Percentiles rank a stretch among this genome's conserved stretches.
Conservation (phyloP, 495 filamentous ascomycete genomes). For the Talaromyces liani region DNA sequence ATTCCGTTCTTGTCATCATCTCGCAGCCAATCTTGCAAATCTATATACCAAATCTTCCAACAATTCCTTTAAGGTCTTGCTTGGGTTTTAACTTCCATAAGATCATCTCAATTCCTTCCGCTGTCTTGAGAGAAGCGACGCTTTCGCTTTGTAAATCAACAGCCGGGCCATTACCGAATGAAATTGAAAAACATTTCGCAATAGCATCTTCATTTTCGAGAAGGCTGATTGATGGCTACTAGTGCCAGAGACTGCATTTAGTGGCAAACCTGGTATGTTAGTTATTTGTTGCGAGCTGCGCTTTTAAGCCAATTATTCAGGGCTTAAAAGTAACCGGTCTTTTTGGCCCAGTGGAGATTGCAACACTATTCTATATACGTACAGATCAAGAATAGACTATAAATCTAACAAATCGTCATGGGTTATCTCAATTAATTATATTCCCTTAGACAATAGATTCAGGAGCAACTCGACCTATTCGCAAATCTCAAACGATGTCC, state of each 20-base stretch:
- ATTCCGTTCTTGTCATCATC: neutral
- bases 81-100: neutral
- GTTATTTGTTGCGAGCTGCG: too few species aligned
- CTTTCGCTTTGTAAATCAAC: neutral
- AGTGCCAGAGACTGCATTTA: neutral
- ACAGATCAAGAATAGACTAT: neutral
- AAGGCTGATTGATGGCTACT: too few species aligned
- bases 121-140: neutral
- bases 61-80: neutral
- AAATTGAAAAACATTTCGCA: neutral
- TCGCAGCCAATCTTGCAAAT: neutral
- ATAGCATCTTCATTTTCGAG: neutral
- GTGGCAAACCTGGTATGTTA: neutral
- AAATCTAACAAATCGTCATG: neutral
- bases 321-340: too few species aligned
- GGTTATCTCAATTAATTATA: neutral
- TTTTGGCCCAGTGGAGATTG: too few species aligned
- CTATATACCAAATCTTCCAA: neutral
- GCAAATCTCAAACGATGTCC: neutral
- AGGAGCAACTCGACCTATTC: neutral
- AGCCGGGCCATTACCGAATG: too few species aligned
- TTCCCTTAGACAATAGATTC: neutral
- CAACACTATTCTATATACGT: neutral
- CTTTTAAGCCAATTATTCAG: too few species aligned
- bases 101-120: neutral